phyloP scores from a whole-genome alignment of 495 filamentous ascomycete genomes.

The Penicillium daleae region DNA sequence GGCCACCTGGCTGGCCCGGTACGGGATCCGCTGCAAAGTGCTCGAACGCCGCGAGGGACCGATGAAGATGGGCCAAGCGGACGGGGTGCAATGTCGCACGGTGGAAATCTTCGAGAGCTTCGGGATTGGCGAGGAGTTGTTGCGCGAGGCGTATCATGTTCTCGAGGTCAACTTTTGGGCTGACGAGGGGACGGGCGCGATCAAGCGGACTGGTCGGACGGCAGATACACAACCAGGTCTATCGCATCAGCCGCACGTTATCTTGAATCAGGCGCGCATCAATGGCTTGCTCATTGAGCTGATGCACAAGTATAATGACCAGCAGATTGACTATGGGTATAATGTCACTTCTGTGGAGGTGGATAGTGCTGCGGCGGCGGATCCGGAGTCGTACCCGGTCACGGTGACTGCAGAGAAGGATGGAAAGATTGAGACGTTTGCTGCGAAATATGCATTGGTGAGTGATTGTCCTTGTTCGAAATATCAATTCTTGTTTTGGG shows the following conservation, averaged over 20 bases:
- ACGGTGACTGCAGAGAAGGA: constrained; percentile 55
- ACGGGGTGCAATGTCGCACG: constrained; percentile 79
- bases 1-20: constrained; percentile 66
- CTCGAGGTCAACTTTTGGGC: constrained; percentile 70
- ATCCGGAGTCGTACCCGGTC: constrained; percentile 55
- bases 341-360: constrained; percentile 59
- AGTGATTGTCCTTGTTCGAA: constrained; percentile 23
- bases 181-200: constrained; percentile 42
- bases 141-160: constrained; percentile 73
- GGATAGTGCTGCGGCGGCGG: constrained; percentile 42
- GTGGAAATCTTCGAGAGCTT: constrained; percentile 83
- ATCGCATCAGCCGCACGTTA: constrained; percentile 72
- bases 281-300: constrained; percentile 63
- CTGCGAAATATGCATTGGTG: constrained; percentile 72
- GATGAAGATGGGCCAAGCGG: constrained; percentile 73
- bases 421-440: constrained; percentile 55
- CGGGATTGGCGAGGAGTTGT: constrained; percentile 68
- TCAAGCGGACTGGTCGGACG: constrained; percentile 56
- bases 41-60: constrained; percentile 64
- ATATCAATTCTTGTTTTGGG: not conserved
- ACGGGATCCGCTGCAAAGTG: constrained; percentile 62
- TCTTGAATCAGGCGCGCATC: constrained; percentile 75
- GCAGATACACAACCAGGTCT: constrained; percentile 66
- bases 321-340: constrained; percentile 64
- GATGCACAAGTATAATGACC: constrained; percentile 48